A percentile compares a stretch with the other conserved stretches of the same genome.
Conservation (phyloP, 2,329 filamentous ascomycete genomes). For the Mycosphaerella sp. region DNA sequence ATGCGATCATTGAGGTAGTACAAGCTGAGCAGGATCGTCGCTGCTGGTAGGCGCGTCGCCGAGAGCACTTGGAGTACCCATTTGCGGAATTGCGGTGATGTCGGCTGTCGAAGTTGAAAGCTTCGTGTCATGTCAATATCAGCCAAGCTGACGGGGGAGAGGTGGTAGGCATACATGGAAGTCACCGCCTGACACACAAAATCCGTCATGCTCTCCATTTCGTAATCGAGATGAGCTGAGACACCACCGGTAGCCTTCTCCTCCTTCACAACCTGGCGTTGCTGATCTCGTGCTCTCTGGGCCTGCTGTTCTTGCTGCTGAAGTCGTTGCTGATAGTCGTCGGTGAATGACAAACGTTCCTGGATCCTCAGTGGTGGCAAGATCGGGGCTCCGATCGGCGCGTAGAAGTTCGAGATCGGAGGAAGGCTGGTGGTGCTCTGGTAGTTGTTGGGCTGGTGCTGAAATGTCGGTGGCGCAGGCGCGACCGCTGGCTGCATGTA, state of each 20-base stretch:
- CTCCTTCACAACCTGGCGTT: slow-evolving; percentile 47
- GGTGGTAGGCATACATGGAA: slow-evolving; percentile 58
- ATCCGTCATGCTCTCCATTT: slow-evolving; percentile 92
- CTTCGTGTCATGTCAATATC: slow-evolving; percentile 59
- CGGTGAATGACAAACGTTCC: slow-evolving; percentile 35
- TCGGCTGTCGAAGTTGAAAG: slow-evolving; percentile 55
- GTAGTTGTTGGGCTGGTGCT: slow-evolving; percentile 29
- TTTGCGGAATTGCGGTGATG: slow-evolving; percentile 74
- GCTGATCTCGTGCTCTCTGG: slow-evolving; percentile 32
- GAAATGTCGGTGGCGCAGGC: slow-evolving; percentile 30
- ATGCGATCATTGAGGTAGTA: slow-evolving; percentile 82
- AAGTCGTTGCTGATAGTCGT: slow-evolving; percentile 35
- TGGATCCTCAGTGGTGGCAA: slow-evolving; percentile 45
- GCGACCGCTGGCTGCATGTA: slow-evolving; percentile 39
- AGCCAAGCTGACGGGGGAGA: slow-evolving; percentile 51
- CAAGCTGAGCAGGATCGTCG: slow-evolving; percentile 83
- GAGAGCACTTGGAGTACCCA: slow-evolving; percentile 88
- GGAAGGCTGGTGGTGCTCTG: slow-evolving; percentile 30
- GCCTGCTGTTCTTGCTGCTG: slow-evolving; percentile 37
- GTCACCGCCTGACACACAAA: slow-evolving; percentile 88
- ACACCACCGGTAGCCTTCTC: slow-evolving; percentile 75
- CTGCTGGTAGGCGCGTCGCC: slow-evolving; percentile 81
- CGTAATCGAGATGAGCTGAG: slow-evolving; percentile 89
- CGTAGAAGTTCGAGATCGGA: slow-evolving; percentile 39
- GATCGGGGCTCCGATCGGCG: slow-evolving; percentile 40